Percentiles rank a stretch among this genome's conserved stretches.
Conservation (phyloP, 2,329 filamentous ascomycete species). For the Pestalotiopsis sp. region DNA sequence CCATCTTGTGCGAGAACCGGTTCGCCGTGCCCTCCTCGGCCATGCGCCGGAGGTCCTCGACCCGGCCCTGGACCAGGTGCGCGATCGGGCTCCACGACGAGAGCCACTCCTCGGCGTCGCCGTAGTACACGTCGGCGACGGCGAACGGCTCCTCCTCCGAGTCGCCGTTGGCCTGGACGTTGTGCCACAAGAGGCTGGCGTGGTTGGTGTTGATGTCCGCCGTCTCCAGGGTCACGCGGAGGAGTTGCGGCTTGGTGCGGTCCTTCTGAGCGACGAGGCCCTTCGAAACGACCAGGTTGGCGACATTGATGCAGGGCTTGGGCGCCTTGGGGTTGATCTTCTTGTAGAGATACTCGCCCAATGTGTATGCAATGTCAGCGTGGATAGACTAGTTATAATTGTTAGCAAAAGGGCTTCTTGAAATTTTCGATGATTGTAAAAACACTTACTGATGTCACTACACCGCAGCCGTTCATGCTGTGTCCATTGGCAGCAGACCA, state of each 20-base stretch:
- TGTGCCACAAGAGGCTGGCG: slow-evolving; percentile 31
- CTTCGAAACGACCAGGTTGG: slow-evolving; percentile 38
- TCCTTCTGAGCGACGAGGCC: slow-evolving; percentile 34
- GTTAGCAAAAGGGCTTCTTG: neutral
- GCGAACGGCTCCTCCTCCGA: slow-evolving; percentile 40
- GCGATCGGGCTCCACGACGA: slow-evolving; percentile 53
- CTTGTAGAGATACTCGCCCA: slow-evolving; percentile 62
- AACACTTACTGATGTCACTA: slow-evolving; percentile 45
- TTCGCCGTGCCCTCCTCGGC: slow-evolving; percentile 59
- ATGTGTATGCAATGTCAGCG: slow-evolving; percentile 66
- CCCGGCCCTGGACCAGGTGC: slow-evolving; percentile 57
- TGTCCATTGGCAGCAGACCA: slow-evolving; percentile 42
- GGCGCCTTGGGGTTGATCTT: slow-evolving; percentile 32
- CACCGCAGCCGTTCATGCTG: slow-evolving; percentile 41
- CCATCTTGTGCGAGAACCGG: slow-evolving; percentile 63
- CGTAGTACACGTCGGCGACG: slow-evolving; percentile 53
- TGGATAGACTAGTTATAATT: slow-evolving; percentile 44
- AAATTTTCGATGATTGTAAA: neutral
- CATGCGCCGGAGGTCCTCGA: slow-evolving; percentile 48
- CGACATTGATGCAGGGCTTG: slow-evolving; percentile 36
- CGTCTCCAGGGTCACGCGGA: slow-evolving; percentile 30
- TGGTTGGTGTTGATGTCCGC: slow-evolving; percentile 47
- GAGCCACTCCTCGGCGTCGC: slow-evolving; percentile 52
- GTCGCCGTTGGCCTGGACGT: neutral
- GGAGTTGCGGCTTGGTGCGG: slow-evolving; percentile 30